phyloP scores from a whole-genome alignment of 1,139 yeast genomes.

The Pichia sp. region DNA sequence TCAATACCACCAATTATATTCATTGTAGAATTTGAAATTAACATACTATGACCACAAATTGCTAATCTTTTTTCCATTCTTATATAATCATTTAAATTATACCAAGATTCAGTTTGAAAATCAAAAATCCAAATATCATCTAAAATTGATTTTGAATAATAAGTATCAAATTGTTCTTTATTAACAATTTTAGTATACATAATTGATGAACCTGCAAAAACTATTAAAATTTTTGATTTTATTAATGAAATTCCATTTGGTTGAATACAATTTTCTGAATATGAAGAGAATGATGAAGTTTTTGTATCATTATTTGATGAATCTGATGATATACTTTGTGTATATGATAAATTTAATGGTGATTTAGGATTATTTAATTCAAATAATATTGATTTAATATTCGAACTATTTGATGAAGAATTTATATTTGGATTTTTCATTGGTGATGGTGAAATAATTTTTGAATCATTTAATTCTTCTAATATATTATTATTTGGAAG shows the following conservation, averaged over 20 bases:
- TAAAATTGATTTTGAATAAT: conserved; percentile 29
- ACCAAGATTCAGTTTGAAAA: conserved; percentile 37
- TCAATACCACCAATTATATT: conserved; percentile 29
- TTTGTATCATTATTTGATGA: conserved; percentile 3
- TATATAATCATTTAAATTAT: conserved; percentile 14
- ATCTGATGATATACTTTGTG: conserved; percentile 4
- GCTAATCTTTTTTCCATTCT: conserved; percentile 11
- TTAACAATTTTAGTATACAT: conserved; percentile 20
- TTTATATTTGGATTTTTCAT: background rate
- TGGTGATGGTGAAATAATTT: background rate
- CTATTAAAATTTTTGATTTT: conserved; percentile 26
- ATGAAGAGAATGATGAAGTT: conserved; percentile 14
- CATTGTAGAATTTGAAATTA: conserved; percentile 23
- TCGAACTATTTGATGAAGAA: background rate
- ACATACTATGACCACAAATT: conserved; percentile 26
- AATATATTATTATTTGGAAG: background rate
- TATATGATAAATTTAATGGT: conserved; percentile 3
- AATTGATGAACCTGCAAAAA: conserved; percentile 41
- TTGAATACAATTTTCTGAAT: conserved; percentile 8
- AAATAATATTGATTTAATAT: too few relatives aligned
- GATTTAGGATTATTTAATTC: background rate
- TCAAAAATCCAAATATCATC: conserved; percentile 47
- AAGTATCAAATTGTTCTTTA: conserved; percentile 13
- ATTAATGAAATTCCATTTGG: conserved; percentile 8
- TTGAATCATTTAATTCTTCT: background rate